Evolutionary conservation across 495 filamentous ascomycete genomes (phyloP), one percentile per base, ranked within the genome.

Genomic region (Amphirosellinia nigrospora): DNA sequence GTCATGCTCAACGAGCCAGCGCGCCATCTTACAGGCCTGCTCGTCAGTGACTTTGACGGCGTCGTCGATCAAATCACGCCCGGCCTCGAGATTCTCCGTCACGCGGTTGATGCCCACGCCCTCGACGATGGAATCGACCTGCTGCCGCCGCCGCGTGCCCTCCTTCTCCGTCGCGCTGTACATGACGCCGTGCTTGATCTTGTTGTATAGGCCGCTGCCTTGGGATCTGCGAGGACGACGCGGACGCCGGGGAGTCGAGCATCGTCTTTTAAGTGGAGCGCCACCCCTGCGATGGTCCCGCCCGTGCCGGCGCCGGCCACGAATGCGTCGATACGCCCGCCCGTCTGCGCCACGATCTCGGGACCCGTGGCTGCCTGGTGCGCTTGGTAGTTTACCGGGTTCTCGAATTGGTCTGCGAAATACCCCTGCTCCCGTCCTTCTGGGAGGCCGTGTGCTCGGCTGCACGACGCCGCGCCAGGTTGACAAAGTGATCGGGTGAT

Each of bases 361-460:
- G 96, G 95, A 0, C 94, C 96, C 1, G 96, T 98, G 21, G 90
- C 87, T 26, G 87, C 82, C 72, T 89, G 88, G 80, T 99, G 96
- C 3, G 96, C 94, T 45, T 85, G 80, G 86, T 89, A 97, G 81
- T 99, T 99, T 11, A 91, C 90, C 53, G 85, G 80, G 63, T 90
- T 95, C 80, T 99, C 96, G 80, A 99, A 99, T 77, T 99, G 96
- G 77, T 99, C 92, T 0, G 94, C 94, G 79, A 99, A 99, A 80
- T 95, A 96, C 96, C 96, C 26, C 80, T 77, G 76, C 82, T 83
- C 11, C 70, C 74, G 63, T 82, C 82, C 21, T 82, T 81, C 10
- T 71, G 66, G 7, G 75, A 77, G 0, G 76, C 75, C 0, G 90
- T 85, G 75, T 97, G 96, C 56, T 91, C 86, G 46, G 78, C 76